These are phyloP conservation scores for Ulota crispa DNA, from an alignment of 225 moss, liverwort and hornwort genomes.

Conservation along the genomic window DNA sequence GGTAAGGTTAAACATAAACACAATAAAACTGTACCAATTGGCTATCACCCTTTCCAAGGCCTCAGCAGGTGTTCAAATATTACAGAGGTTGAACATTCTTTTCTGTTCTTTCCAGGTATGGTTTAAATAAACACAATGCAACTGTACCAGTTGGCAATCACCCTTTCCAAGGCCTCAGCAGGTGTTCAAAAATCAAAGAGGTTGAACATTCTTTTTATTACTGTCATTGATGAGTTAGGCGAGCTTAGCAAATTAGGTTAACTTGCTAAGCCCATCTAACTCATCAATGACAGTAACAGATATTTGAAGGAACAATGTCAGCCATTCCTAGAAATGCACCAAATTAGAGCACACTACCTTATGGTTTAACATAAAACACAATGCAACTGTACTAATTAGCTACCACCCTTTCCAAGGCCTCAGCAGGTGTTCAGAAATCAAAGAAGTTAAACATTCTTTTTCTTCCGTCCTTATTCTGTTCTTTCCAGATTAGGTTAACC, in stretches of 20 bases:
- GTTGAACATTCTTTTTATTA: neutral
- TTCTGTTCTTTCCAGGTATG: neutral
- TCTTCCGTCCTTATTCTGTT: too few relatives aligned
- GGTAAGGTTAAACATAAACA: neutral
- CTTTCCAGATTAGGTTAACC: neutral
- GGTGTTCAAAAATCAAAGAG: neutral
- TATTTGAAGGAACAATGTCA: too few relatives aligned
- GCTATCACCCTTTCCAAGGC: slow-evolving; percentile 31
- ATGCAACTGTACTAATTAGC: slow-evolving; percentile 63
- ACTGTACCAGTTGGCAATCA: slow-evolving; percentile 75
- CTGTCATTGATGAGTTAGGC: too few relatives aligned
- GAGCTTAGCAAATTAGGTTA: neutral
- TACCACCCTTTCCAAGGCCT: slow-evolving; percentile 28
- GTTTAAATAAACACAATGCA: neutral
- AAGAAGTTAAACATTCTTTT: neutral
- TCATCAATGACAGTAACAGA: too few relatives aligned
- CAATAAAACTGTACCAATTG: slow-evolving; percentile 64
- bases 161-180: slow-evolving; percentile 5
- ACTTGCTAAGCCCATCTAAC: too few relatives aligned
- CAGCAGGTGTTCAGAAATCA: neutral
- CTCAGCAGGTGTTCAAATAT: neutral
- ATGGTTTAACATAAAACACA: neutral
- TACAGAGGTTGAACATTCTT: neutral
- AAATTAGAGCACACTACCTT: too few relatives aligned
- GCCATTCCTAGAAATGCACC: too few relatives aligned